phyloP scores from a whole-genome alignment of 2,329 filamentous ascomycete genomes.

The Aureobasidium sp. region DNA sequence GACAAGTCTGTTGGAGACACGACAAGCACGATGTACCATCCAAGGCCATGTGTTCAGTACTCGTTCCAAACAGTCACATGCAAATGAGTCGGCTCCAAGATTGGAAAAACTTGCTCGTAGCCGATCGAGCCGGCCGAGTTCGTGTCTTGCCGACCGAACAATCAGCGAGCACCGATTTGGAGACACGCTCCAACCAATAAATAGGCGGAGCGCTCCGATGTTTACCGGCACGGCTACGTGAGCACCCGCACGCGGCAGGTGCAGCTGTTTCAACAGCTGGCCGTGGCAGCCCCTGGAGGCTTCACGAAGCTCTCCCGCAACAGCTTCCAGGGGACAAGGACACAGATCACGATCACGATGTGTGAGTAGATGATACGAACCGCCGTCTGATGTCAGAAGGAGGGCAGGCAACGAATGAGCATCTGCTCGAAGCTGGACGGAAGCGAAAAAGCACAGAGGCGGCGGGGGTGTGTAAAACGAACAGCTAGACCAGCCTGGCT shows the following conservation, averaged over 20 bases:
- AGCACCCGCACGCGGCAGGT: background rate
- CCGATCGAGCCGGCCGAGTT: constrained; percentile 6
- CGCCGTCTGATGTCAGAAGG: background rate
- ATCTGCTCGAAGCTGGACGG: background rate
- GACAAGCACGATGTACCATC: background rate
- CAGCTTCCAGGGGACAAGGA: background rate
- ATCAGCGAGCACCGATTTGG: constrained; percentile 2
- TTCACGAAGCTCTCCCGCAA: background rate
- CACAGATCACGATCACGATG: background rate
- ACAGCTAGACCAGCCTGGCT: background rate
- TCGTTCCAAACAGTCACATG: background rate
- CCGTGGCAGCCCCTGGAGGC: background rate
- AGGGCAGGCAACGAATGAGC: background rate
- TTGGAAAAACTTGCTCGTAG: constrained; percentile 2
- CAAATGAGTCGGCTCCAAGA: background rate
- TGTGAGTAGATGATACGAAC: background rate
- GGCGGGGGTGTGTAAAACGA: constrained; percentile 9
- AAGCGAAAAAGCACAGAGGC: constrained; percentile 8
- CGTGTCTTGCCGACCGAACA: constrained; percentile 1
- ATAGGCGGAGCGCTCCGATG: background rate
- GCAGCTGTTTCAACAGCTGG: background rate
- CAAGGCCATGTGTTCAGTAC: background rate
- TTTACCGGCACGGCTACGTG: constrained; percentile 4
- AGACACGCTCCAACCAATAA: background rate
- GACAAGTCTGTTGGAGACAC: background rate